Percentiles rank a stretch among this genome's conserved stretches.
Evolutionary conservation across 768 basidiomycete species (phyloP).

Genomic region (Tricholomella constricta): DNA sequence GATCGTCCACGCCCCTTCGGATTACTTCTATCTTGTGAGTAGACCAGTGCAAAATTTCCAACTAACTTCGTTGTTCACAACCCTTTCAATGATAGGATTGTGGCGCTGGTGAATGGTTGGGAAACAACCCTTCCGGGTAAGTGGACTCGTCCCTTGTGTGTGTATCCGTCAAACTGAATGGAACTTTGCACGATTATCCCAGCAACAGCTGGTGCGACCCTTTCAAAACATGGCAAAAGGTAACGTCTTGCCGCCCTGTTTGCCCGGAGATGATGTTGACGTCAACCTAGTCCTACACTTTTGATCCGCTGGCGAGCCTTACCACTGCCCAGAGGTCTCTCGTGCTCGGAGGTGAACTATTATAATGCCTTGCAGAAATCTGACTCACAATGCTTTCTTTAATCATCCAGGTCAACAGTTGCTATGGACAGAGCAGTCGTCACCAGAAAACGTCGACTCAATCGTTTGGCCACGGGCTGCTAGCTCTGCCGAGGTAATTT

Average conservation of each 20-base stretch:
- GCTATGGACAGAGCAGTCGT: conserved; percentile 76
- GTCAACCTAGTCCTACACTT: conserved; percentile 54
- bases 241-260: conserved; percentile 22
- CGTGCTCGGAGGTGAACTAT: conserved; percentile 62
- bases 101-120: conserved; percentile 72
- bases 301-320: conserved; percentile 68
- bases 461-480: conserved; percentile 76
- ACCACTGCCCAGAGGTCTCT: conserved; percentile 47
- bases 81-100: conserved; percentile 47
- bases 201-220: conserved; percentile 76
- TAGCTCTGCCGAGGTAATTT: conserved; percentile 57
- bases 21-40: conserved; percentile 75
- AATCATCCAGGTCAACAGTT: conserved; percentile 53
- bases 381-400: neutral
- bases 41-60: neutral
- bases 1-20: conserved; percentile 70
- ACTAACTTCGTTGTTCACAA: neutral
- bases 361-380: neutral
- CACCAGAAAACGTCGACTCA: conserved; percentile 66
- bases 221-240: conserved; percentile 81
- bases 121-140: conserved; percentile 44
- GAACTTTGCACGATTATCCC: conserved; percentile 5
- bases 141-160: conserved; percentile 8
- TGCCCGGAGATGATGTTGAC: neutral
- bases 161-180: neutral